phyloP scores from a whole-genome alignment of 257 asterid genomes.

The Ophiorrhiza pumila region DNA sequence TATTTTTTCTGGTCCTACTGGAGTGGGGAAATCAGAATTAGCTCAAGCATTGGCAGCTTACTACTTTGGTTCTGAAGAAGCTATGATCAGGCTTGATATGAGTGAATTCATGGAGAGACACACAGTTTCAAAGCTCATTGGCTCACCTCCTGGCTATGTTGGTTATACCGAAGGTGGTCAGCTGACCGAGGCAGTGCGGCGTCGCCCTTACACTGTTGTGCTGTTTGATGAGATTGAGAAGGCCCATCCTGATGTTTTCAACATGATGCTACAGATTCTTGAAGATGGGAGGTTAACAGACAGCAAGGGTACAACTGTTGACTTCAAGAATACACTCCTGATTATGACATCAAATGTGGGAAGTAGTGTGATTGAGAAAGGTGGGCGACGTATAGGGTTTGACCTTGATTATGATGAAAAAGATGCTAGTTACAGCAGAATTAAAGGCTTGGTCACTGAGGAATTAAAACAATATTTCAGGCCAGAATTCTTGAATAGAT shows the following conservation, averaged over 20 bases:
- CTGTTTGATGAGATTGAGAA: slow-evolving; percentile 71
- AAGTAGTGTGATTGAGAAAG: slow-evolving; percentile 41
- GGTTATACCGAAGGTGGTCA: slow-evolving; percentile 67
- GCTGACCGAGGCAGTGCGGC: slow-evolving; percentile 53
- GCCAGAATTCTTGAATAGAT: slow-evolving; percentile 59
- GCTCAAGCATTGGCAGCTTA: slow-evolving; percentile 51
- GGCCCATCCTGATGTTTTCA: slow-evolving; percentile 54
- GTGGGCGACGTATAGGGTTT: slow-evolving; percentile 44
- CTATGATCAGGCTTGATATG: slow-evolving; percentile 67
- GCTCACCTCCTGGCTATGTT: slow-evolving; percentile 65
- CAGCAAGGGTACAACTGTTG: slow-evolving; percentile 55
- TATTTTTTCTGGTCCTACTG: slow-evolving; percentile 60
- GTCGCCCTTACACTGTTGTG: slow-evolving; percentile 56
- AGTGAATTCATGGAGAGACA: slow-evolving; percentile 62
- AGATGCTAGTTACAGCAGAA: slow-evolving; percentile 39
- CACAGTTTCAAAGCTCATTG: slow-evolving; percentile 45
- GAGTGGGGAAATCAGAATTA: slow-evolving; percentile 63
- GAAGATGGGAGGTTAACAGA: slow-evolving; percentile 62
- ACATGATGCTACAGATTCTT: slow-evolving; percentile 59
- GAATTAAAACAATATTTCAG: slow-evolving; percentile 45
- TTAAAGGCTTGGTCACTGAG: slow-evolving; percentile 37
- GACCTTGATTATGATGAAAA: slow-evolving; percentile 45
- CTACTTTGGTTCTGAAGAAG: slow-evolving; percentile 62
- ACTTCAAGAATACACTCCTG: slow-evolving; percentile 53
- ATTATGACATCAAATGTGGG: slow-evolving; percentile 69